Evolutionary conservation across 2,329 filamentous ascomycete genomes (phyloP), one percentile per base, ranked within the genome.

Genomic region (Apiospora malaysiana): DNA sequence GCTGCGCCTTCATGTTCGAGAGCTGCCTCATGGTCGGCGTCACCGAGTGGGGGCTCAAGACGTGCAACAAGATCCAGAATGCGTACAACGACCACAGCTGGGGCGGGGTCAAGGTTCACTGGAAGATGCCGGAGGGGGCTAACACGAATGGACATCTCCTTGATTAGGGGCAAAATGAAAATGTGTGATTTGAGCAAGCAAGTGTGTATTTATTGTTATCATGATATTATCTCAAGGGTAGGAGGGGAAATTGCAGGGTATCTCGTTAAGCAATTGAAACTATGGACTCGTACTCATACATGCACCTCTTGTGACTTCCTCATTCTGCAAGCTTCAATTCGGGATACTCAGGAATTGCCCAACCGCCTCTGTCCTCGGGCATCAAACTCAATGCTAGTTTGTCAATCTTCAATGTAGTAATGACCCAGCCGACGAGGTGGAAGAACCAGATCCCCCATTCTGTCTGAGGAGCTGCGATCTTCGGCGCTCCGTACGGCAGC

Each of bases 81-180:
- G 88, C 88, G 70, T 97, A 96, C 78, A 94, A 90, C 78, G 89
- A 91, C 71, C 92, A 97, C 84, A 95, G 93, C 79, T 97, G 94
- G 94, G 90, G 86, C 40, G 87, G 87, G 0, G 82, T 93, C 69
- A 88, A 89, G 80, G 86, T 90, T 59, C 88, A 92, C 77, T 93
- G 91, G 85, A 81, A 82, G 77, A 77, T 76, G 76, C 84, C 85
- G 0, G 80, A 81, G 46, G 82, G 79, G 1, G 76, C 69, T 9
- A 69, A 46, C 16, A 69, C 68, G 0, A 74, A 77, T 16, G 73
- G 71, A 6, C 78, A 82, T 66, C 70, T 81, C 46, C 70, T 82
- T 37, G 75, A 77, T 71, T 80, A 67, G 78, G 23, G 5, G 46
- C 32, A 6, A 32, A 32, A 14, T 3, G 42, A 21, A 10, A 37